These are phyloP conservation scores for Naematelia encephala DNA, from an alignment of 768 basidiomycete species.

Conservation along the genomic window DNA sequence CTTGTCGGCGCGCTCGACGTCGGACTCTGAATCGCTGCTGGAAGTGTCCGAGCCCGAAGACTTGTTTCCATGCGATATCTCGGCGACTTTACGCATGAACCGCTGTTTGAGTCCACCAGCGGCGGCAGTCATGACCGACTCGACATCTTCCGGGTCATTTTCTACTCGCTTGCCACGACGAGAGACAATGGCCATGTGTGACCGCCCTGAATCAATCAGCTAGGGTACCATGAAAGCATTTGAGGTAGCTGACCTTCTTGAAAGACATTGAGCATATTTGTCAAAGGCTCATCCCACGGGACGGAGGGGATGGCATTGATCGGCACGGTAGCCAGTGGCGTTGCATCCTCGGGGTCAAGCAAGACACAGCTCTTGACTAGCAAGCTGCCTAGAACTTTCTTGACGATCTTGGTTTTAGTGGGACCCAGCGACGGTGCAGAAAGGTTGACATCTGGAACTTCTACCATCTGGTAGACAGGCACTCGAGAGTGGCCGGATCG, in stretches of 20 bases:
- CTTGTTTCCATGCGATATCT: conserved; percentile 53
- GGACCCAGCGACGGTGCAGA: conserved; percentile 21
- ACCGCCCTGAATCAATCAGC: conserved; percentile 54
- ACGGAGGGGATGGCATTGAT: conserved; percentile 83
- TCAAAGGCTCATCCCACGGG: conserved; percentile 76
- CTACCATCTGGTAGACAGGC: conserved; percentile 65
- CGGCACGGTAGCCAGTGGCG: conserved; percentile 75
- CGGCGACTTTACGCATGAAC: conserved; percentile 66
- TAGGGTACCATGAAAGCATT: neutral
- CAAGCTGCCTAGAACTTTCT: conserved; percentile 80
- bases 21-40: conserved; percentile 18
- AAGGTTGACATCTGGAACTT: conserved; percentile 56
- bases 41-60: conserved; percentile 55
- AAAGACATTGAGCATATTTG: conserved; percentile 80
- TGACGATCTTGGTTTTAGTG: conserved; percentile 55
- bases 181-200: conserved; percentile 87
- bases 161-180: conserved; percentile 59
- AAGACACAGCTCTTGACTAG: conserved; percentile 82
- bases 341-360: conserved; percentile 81
- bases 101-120: conserved; percentile 76
- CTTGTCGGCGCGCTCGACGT: conserved; percentile 16
- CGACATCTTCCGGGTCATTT: conserved; percentile 39
- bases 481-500: conserved; percentile 80
- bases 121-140: conserved; percentile 68
- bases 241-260: conserved; percentile 59